Base-by-base conservation (phyloP, 768 basidiomycete species). In the Mrakia frigida region DNA sequence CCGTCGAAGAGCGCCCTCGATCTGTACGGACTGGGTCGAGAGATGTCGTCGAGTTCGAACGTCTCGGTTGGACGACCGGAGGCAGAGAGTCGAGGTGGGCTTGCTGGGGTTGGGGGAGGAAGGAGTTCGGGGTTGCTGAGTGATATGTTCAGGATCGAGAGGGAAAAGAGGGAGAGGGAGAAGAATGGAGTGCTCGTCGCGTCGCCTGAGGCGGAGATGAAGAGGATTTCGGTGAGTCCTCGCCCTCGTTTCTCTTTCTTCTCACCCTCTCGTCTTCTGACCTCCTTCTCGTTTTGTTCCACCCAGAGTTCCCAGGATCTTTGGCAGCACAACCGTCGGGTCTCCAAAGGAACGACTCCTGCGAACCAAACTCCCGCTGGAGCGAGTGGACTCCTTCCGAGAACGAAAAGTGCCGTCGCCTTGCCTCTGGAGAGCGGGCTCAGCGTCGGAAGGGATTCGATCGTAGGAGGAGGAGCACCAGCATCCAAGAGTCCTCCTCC, bases 91-190 rank as follows among this genome's bases (percentile, higher is more conserved):
- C 21, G 33, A 23, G 31, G 73, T 23, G 16, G 41, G 18, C 14
- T 28, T 43, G 37, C 50, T 37, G 60, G 76, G 16, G 74, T 74
- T 65, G 73, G 67, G 11, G 77, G 73, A 53, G 73, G 77, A 5
- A 69, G 73, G 28, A 74, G 76, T 31, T 77, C 76, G 25, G 77
- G 77, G 2, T n/a, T 78, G 59, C 31, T 78, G 77, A 78, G 77
- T 37, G 77, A 78, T 61, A 78, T 78, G 77, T 78, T 78, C 43
- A 74, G 52, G 71, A 59, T 14, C 25, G 77, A 78, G 73, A 53
- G 77, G 53, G 77, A 78, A 60, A 78, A 74, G 67, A 33, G 73
- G 18, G 77, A 78, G 73, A 39, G 59, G 25, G 70, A 72, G 39
- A 41, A 25, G 23, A n/a, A 53, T n/a, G 41, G 50, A 14, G 67